phyloP scores from a whole-genome alignment of 768 basidiomycete species.

The Imleria badia region DNA sequence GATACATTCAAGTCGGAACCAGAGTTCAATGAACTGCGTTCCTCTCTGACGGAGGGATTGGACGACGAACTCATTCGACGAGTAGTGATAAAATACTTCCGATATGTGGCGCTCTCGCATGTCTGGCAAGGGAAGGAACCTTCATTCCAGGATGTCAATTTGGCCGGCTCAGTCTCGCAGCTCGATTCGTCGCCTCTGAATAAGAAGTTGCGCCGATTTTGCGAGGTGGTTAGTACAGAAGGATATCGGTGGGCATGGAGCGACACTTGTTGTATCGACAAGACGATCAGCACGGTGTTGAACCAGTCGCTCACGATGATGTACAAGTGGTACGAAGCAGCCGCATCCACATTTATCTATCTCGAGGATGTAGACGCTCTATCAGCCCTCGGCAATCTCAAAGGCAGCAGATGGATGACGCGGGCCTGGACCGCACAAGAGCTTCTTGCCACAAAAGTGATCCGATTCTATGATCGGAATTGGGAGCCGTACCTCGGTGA shows the following conservation, averaged over 20 bases:
- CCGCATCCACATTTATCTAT: constrained; percentile 1
- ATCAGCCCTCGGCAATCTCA: neutral
- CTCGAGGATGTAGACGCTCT: neutral
- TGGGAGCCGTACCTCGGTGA: constrained; percentile 14
- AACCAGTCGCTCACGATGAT: constrained; percentile 10
- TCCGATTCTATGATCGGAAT: constrained; percentile 8
- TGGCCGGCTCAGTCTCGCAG: constrained; percentile 1
- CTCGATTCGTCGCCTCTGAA: neutral
- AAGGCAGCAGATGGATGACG: constrained; percentile 5
- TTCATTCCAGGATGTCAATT: constrained; percentile 5
- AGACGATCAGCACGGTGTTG: constrained; percentile 3
- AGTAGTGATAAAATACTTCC: constrained; percentile 5
- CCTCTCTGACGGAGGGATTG: constrained; percentile 5
- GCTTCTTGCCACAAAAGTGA: constrained; percentile 8
- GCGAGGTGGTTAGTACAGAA: neutral
- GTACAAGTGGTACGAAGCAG: constrained; percentile 14
- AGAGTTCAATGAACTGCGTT: constrained; percentile 1
- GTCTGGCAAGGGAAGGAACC: constrained; percentile 13
- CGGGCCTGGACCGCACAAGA: constrained; percentile 19
- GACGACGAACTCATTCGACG: neutral
- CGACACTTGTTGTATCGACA: constrained; percentile 14
- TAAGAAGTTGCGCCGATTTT: constrained; percentile 10
- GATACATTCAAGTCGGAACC: neutral
- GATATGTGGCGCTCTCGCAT: constrained; percentile 14
- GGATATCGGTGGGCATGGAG: constrained; percentile 17